Base-by-base conservation (phyloP, 2,329 filamentous ascomycete species). In the Cladosporium oxysporum region DNA sequence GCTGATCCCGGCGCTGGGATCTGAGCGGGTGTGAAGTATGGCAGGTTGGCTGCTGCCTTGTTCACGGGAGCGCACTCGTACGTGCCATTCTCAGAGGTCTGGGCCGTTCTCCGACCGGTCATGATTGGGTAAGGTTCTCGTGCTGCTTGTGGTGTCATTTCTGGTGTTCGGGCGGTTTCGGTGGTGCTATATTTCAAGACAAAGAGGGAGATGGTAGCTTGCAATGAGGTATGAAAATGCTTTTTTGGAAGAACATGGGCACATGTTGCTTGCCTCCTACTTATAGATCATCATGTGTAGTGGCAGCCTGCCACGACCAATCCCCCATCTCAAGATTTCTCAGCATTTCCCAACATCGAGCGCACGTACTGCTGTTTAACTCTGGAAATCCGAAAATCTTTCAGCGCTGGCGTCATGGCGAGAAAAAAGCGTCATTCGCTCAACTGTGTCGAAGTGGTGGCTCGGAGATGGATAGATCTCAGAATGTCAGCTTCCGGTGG, bases 11-110 rank as follows among this genome's bases (percentile, higher is more conserved):
- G 80, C 16, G 78, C 76, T 5, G 81, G 81, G 49, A 77, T 71
- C 71, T 84, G 82, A 2, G 72, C 69, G 14, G 82, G 82, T 3
- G 82, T 84, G 72, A 81, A 84, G 73, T 82, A 84, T 11, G 81
- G 75, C 50, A 81, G 77, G 26, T 79, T 79, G 14, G 5, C 21
- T 28, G 49, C 49, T 52, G 49, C 23, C 26, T 52, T 28, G 26
- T 52, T 52, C 18, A 44, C 18, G 10, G 41, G 41, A 21, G 41
- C 7, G 41, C 18, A 7, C 10, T 44, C 41, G 6, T 44, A 8
- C 0, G 18, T 44, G 41, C 18, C 41, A 44, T 44, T 44, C 41
- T 44, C 41, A 44, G 41, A 44, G 41, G 41, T n/a, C 18, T 8
- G 41, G 7, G 10, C 41, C 10, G 41, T 10, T 21, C 18, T n/a